Evolutionary conservation across 106 monocot genomes (phyloP), one percentile per base, ranked within the genome.

Genomic region (Phalaenopsis aphrodite): DNA sequence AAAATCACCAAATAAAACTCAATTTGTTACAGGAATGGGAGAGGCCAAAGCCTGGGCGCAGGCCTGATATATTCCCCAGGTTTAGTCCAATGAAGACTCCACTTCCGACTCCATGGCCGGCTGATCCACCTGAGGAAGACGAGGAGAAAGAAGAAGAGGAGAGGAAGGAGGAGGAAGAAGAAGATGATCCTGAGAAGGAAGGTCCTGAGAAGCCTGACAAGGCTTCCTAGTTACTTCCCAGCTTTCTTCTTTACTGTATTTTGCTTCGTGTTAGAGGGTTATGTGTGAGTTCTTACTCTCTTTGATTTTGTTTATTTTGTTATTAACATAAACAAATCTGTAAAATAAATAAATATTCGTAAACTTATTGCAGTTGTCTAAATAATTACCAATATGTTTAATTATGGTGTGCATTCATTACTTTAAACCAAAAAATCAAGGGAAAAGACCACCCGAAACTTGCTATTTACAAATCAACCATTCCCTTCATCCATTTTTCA

Each of bases 31-130:
- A 93, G 93, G 93, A 93, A 68, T 93, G 93, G 93, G 88, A 93
- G 71, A 88, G 88, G 58, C 93, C 93, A 0, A 93, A 93, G 79
- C 93, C 88, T 82, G 87, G 93, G 11, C 78, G 93, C 23, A 88
- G 93, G 78, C 87, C 93, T 39, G 93, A 93, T 78, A 93, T 93
- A 80, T 93, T 93, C 30, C 93, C 93, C 5, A 81, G 90, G 21
- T 93, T 90, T 71, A 93, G 90, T 75, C 93, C 93, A 30, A 93
- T 93, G 93, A 93, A 93, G 78, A 93, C 90, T 14, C 93, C 93
- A 58, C 68, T 93, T 82, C 90, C 93, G 11, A 52, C 87, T 80
- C 90, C 93, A 14, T 78, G 88, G 58, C 93, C 93, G 58, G 88
- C 85, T 3, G 93, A 90, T 55, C 90, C 90, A 56, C 93, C 93